These are phyloP conservation scores for Alternaria novae-zelandiae DNA, from an alignment of 2,329 filamentous ascomycete species.

Conservation along the genomic window DNA sequence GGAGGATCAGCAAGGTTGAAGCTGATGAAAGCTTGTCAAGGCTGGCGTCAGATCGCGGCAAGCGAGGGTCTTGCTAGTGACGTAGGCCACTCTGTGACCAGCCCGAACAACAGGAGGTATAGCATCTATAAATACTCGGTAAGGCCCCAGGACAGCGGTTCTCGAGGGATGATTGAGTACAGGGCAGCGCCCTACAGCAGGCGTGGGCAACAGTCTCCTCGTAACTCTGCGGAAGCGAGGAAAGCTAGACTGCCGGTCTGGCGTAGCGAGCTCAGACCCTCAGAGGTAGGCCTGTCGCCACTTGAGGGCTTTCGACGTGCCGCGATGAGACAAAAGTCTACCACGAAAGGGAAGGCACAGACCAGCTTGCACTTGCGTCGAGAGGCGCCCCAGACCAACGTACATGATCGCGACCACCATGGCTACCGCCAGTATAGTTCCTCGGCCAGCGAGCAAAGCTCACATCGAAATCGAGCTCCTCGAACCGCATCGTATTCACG, in stretches of 20 bases:
- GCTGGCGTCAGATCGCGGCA: background rate
- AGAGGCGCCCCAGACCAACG: background rate
- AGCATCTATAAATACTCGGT: background rate
- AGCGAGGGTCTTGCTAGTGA: background rate
- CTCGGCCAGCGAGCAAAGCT: background rate
- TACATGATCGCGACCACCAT: background rate
- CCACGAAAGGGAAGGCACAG: background rate
- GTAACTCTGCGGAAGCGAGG: background rate
- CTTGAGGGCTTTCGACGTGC: background rate
- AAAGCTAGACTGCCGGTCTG: background rate
- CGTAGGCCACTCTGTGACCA: background rate
- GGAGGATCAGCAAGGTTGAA: background rate
- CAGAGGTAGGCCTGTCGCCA: background rate
- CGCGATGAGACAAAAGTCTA: background rate
- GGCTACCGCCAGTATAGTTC: background rate
- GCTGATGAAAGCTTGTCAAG: background rate
- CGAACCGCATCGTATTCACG: background rate
- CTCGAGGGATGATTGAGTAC: background rate
- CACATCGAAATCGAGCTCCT: background rate
- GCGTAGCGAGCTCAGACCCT: background rate
- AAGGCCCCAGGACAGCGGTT: background rate
- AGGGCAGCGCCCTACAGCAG: background rate
- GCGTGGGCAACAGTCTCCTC: background rate
- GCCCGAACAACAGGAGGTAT: background rate
- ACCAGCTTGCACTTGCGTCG: background rate